Conservation (phyloP, 2,329 filamentous ascomycete genomes). For the Penicillium vulpinum region DNA sequence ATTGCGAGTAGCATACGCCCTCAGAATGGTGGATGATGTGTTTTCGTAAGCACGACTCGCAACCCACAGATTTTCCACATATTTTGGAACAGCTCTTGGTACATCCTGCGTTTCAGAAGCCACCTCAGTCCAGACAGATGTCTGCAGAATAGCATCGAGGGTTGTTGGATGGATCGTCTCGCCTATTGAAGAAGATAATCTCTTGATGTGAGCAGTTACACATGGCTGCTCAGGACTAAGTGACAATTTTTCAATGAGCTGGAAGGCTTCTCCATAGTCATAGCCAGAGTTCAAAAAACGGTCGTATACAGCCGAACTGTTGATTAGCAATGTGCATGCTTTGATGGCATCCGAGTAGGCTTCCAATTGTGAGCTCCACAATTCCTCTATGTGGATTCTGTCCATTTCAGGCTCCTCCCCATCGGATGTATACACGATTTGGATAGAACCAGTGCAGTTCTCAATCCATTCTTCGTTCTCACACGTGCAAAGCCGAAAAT, state of each 20-base stretch:
- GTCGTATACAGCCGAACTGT: not conserved
- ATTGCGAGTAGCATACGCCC: not conserved
- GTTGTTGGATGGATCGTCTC: slow-evolving; percentile 16
- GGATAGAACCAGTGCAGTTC: not conserved
- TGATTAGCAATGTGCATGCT: not conserved
- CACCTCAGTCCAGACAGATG: not conserved
- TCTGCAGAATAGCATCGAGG: slow-evolving; percentile 13
- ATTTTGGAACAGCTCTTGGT: not conserved
- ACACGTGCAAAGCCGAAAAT: slow-evolving; percentile 7
- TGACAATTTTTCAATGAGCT: not conserved
- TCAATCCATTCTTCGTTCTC: slow-evolving; percentile 6
- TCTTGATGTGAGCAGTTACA: not conserved
- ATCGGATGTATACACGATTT: not conserved
- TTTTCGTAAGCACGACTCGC: not conserved
- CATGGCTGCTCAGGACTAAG: not conserved
- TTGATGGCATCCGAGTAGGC: not conserved
- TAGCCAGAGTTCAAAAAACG: not conserved
- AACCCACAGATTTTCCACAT: not conserved
- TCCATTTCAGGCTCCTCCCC: not conserved
- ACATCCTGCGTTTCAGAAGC: not conserved
- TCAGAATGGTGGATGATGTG: not conserved
- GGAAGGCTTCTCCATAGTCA: slow-evolving; percentile 2
- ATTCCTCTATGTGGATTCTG: not conserved
- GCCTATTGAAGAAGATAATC: not conserved
- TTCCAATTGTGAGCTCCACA: not conserved